Conservation (phyloP, 2,329 filamentous ascomycete species). For the Cladophialophora chaetospira region DNA sequence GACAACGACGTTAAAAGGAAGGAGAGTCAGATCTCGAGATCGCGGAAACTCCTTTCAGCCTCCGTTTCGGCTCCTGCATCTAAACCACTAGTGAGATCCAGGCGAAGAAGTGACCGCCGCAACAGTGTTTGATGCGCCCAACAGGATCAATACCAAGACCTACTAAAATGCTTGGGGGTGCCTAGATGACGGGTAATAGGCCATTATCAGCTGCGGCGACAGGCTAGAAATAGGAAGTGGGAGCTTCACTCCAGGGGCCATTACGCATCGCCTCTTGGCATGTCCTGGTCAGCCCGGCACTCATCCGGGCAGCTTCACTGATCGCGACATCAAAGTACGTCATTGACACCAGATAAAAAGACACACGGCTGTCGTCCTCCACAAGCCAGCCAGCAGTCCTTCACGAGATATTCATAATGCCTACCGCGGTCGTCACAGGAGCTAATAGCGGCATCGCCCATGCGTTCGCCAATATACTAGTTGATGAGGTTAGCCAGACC, state of each 20-base stretch:
- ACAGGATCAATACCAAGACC: not conserved
- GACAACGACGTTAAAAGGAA: not conserved
- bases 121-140: not conserved
- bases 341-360: too few species aligned
- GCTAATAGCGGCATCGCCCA: conserved; percentile 47
- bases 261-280: not conserved
- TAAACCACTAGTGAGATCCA: not conserved
- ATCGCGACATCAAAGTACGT: too few species aligned
- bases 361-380: too few species aligned
- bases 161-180: not conserved
- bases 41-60: not conserved
- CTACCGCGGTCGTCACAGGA: conserved; percentile 45
- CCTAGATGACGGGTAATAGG: not conserved
- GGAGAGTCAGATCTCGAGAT: not conserved
- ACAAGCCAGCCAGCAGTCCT: too few species aligned
- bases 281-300: too few species aligned
- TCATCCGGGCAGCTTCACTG: not conserved
- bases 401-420: conserved; percentile 37
- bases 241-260: too few species aligned
- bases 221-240: too few species aligned
- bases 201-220: too few species aligned
- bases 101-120: not conserved
- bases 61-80: not conserved
- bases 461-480: conserved; percentile 37
- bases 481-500: conserved; percentile 29